Conservation (phyloP, 805 yeast species). For the Sugiyamaella smithiae region DNA sequence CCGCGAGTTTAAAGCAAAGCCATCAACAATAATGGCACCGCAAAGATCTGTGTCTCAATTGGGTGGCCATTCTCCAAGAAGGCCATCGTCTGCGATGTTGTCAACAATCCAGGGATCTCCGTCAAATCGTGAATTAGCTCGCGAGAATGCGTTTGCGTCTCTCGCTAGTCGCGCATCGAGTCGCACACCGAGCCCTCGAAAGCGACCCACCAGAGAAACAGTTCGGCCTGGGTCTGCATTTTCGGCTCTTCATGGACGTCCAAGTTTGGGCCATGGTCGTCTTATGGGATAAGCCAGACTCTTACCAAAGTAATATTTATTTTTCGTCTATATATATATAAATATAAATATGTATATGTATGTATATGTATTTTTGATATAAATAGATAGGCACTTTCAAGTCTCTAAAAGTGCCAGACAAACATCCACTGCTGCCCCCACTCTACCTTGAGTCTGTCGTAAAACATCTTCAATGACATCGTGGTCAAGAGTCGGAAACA, state of each 20-base stretch:
- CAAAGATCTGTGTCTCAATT: not conserved
- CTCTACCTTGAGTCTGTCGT: conserved; percentile 57
- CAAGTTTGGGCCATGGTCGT: conserved; percentile 23
- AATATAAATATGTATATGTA: not conserved
- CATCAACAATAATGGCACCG: not conserved
- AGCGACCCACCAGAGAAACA: not conserved
- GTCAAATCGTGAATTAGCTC: not conserved
- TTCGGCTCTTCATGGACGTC: conserved; percentile 19
- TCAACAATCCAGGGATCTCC: not conserved
- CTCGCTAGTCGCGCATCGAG: not conserved
- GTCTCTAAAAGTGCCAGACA: conserved; percentile 37
- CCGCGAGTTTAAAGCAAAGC: no score
- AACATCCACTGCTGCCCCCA: conserved; percentile 74
- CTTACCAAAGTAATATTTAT: not conserved
- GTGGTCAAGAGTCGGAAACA: conserved; percentile 74
- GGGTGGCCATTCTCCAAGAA: not conserved
- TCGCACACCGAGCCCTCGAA: not conserved
- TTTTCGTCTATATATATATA: no score
- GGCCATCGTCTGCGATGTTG: not conserved
- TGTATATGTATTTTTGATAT: conserved; percentile 1
- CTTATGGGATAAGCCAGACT: conserved; percentile 2
- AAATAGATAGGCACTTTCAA: not conserved
- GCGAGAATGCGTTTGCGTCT: not conserved
- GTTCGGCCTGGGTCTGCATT: conserved; percentile 23
- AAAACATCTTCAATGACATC: conserved; percentile 71